Evolutionary conservation across 495 filamentous ascomycete species (phyloP).

Genomic region (Rhypophila decipiens): DNA sequence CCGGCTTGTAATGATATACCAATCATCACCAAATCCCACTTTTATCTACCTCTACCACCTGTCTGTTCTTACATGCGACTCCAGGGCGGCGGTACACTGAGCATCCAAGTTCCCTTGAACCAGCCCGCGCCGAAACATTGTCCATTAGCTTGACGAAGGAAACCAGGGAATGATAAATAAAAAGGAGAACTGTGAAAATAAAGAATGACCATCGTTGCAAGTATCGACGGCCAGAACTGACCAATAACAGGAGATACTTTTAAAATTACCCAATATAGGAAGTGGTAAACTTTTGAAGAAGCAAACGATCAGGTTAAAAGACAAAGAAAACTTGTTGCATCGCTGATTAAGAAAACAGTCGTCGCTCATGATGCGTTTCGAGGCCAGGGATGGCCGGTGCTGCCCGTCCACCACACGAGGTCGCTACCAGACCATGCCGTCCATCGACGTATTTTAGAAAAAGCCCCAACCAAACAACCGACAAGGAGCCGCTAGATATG

Average conservation of each 20-base stretch:
- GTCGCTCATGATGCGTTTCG: conserved; percentile 16
- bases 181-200: not conserved
- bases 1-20: not conserved
- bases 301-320: conserved; percentile 3
- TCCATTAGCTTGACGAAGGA: not conserved
- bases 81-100: not conserved
- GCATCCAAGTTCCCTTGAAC: too few relatives aligned
- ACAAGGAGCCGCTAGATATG: conserved; percentile 10
- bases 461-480: not conserved
- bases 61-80: not conserved
- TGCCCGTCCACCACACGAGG: not conserved
- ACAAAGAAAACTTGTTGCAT: conserved; percentile 2
- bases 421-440: conserved; percentile 25
- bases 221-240: not conserved
- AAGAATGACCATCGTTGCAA: not conserved
- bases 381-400: conserved; percentile 27
- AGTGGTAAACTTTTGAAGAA: not conserved
- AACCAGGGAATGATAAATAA: not conserved
- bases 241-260: too few relatives aligned
- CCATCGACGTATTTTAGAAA: conserved; percentile 22
- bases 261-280: not conserved
- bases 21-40: not conserved
- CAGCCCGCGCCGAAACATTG: too few relatives aligned
- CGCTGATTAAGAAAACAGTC: conserved; percentile 1
- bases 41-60: conserved; percentile 21